Evolutionary conservation across 2,329 filamentous ascomycete species (phyloP), one percentile per base, ranked within the genome.

Genomic region (Clarireedia paspali): DNA sequence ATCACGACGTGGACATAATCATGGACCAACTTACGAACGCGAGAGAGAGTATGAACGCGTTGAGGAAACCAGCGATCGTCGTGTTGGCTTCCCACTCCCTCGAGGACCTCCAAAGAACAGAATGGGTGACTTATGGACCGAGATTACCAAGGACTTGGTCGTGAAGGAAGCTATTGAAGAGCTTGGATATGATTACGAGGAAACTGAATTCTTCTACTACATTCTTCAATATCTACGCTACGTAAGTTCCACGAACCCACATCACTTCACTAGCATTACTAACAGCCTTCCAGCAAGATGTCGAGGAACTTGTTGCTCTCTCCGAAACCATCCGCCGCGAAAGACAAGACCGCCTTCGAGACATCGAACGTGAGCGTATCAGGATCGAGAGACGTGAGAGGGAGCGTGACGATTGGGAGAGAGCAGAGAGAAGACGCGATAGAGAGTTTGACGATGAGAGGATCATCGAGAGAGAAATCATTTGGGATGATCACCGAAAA

Each of bases 71-170:
- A 60, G 40, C 36, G 82, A 85, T 59, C 74, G 74, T 60, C 75
- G 70, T 60, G 74, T 74, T 61, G 70, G 53, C 66, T 55, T 65
- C 42, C 59, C 56, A 39, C 20, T 51, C 6, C 59, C 64, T 44
- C 58, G 64, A 45, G 59, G 55, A 36, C 60, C 59, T 23, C 62
- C 64, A 36, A 64, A 66, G 39, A 57, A 60, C n/a, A 59, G 62
- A 58, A 50, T 60, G n/a, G 62, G 81, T 55, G 83, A 87, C 58
- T 88, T 95, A 75, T 97, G 92, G 92, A 99, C 94, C 0, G 94
- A 97, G 72, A 90, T 99, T 64, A 95, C 92, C 47, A 96, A 95
- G 73, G 91, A 96, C 63, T 74, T 97, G 38, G 89, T 97, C 15
- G 78, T 86, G 57, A 84, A 87, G 52, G 91, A 96, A 69, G 94